Conservation (phyloP, 306 rosid species). For the Nissolia schottii region DNA sequence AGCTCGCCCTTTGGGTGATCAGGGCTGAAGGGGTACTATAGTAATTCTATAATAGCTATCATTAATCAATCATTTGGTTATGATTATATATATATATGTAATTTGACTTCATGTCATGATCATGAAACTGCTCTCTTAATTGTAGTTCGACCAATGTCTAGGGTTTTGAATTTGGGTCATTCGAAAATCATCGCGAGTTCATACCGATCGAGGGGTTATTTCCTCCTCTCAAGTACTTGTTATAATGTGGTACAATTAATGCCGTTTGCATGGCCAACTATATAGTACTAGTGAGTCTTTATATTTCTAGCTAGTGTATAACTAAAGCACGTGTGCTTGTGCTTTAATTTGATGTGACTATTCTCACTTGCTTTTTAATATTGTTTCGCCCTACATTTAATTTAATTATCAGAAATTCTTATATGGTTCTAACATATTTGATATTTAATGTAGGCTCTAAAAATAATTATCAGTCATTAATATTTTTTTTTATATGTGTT, state of each 20-base stretch:
- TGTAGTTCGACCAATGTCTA: conserved; percentile 37
- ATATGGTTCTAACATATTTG: too few species aligned
- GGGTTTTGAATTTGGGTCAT: conserved; percentile 47
- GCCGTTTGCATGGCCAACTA: conserved; percentile 64
- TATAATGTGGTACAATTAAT: conserved; percentile 56
- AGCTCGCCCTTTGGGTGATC: conserved; percentile 70
- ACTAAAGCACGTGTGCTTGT: conserved; percentile 27
- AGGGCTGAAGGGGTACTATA: too few species aligned
- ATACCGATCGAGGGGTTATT: conserved; percentile 33
- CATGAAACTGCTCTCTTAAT: conserved; percentile 10
- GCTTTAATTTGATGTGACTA: conserved; percentile 38
- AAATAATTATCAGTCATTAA: too few species aligned
- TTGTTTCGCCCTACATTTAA: background rate
- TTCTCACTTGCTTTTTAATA: conserved; percentile 19
- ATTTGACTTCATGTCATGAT: conserved; percentile 42
- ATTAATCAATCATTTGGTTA: conserved; percentile 4
- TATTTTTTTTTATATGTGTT: too few species aligned
- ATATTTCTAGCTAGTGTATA: conserved; percentile 35
- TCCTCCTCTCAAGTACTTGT: conserved; percentile 18
- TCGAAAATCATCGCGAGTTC: conserved; percentile 21
- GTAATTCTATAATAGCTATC: background rate
- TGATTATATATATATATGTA: conserved; percentile 19
- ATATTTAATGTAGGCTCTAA: too few species aligned
- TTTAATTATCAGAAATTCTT: too few species aligned
- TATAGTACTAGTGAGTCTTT: too few species aligned